These are phyloP conservation scores for Digitaria exilis DNA, from an alignment of 202 grass and related monocot species.

Conservation along the genomic window DNA sequence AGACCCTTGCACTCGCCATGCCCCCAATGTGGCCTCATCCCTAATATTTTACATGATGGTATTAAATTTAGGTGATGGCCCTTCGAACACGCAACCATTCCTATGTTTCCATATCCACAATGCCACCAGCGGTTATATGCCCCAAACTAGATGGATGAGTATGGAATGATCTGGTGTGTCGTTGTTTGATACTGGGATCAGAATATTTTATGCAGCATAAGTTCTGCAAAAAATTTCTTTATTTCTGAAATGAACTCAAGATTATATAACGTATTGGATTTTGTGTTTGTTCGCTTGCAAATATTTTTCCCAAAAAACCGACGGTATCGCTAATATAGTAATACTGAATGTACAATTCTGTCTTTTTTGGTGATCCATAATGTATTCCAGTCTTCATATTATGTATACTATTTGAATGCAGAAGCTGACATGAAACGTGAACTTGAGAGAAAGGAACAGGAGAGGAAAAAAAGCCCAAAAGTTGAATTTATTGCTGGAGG, in stretches of 20 bases:
- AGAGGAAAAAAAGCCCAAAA: constrained; percentile 82
- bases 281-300: neutral
- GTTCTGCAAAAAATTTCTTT: neutral
- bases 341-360: neutral
- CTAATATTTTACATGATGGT: neutral
- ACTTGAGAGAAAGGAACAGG: constrained; percentile 78
- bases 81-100: too few relatives aligned
- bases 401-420: constrained; percentile 39
- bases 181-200: neutral
- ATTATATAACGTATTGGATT: neutral
- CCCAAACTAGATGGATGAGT: neutral
- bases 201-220: neutral
- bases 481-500: constrained; percentile 79
- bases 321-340: too few relatives aligned
- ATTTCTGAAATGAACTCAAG: constrained; percentile 1
- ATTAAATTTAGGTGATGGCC: too few relatives aligned
- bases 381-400: constrained; percentile 30
- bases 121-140: neutral
- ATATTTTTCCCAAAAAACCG: neutral
- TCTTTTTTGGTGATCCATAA: constrained; percentile 6
- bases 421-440: constrained; percentile 86
- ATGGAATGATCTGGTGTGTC: neutral
- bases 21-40: neutral
- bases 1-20: neutral
- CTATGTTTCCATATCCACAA: neutral